Conservation (phyloP, 2,329 filamentous ascomycete genomes). For the Elsinoe ampelina region DNA sequence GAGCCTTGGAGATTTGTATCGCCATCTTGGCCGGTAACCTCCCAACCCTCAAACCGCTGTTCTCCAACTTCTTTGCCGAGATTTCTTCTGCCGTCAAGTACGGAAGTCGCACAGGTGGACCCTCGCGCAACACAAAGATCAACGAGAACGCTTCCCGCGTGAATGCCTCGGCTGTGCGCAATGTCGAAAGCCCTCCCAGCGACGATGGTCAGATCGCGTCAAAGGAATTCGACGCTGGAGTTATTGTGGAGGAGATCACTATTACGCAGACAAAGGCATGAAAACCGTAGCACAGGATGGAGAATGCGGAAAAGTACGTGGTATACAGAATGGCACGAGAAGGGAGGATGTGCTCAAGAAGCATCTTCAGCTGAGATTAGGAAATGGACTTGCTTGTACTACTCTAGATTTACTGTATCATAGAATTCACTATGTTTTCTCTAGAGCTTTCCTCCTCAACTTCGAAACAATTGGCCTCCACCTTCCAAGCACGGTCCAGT, state of each 20-base stretch:
- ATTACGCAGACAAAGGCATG: not conserved
- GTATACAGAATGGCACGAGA: not conserved
- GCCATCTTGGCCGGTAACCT: constrained; percentile 3
- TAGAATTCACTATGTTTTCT: too few relatives aligned
- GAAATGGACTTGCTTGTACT: too few relatives aligned
- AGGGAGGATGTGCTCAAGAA: not conserved
- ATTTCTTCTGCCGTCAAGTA: not conserved
- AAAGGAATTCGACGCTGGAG: not conserved
- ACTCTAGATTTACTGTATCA: too few relatives aligned
- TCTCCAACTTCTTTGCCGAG: not conserved
- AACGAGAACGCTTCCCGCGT: not conserved
- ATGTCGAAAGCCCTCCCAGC: not conserved
- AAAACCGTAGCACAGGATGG: not conserved
- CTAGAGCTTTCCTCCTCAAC: too few relatives aligned
- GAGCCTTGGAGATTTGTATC: not conserved
- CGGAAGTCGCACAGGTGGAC: not conserved
- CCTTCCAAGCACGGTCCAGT: too few relatives aligned
- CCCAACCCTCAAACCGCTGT: not conserved
- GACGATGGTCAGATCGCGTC: not conserved
- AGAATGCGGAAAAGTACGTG: not conserved
- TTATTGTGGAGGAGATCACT: not conserved
- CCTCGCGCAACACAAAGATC: not conserved
- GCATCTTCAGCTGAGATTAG: not conserved
- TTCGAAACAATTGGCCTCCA: too few relatives aligned
- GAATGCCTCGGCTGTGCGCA: not conserved